These are phyloP conservation scores for Curvularia hawaiiensis DNA, from an alignment of 2,329 filamentous ascomycete genomes.

Conservation along the genomic window DNA sequence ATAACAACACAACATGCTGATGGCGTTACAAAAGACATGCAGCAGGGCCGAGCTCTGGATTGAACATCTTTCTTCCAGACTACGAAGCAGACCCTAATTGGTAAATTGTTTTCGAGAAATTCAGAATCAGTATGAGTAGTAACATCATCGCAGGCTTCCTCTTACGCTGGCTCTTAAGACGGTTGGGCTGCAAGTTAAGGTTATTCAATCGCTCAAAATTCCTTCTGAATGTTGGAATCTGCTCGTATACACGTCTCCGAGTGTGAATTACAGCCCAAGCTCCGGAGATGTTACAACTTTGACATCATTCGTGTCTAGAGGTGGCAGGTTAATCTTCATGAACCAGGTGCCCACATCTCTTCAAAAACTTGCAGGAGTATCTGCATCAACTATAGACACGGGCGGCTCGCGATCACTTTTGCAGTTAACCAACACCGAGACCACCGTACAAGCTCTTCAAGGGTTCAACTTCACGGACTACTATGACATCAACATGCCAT, in stretches of 20 bases:
- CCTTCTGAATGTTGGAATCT: constrained; percentile 11
- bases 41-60: constrained; percentile 6
- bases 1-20: neutral
- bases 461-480: constrained; percentile 12
- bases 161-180: constrained; percentile 11
- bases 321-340: constrained; percentile 16
- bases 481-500: constrained; percentile 13
- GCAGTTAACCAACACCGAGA: constrained; percentile 10
- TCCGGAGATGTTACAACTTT: constrained; percentile 6
- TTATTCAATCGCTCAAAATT: constrained; percentile 8
- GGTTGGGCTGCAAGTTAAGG: constrained; percentile 11
- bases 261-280: constrained; percentile 13
- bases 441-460: constrained; percentile 4
- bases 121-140: neutral
- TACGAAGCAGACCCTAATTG: constrained; percentile 13
- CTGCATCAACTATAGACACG: constrained; percentile 10
- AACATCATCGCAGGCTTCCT: constrained; percentile 4
- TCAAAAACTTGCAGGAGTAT: constrained; percentile 9
- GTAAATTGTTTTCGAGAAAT: neutral
- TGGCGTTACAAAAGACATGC: neutral
- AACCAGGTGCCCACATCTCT: constrained; percentile 9
- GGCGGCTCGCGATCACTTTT: constrained; percentile 7
- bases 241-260: constrained; percentile 10
- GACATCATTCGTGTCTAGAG: constrained; percentile 10
- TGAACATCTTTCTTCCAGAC: constrained; percentile 11